Base-by-base conservation (phyloP, 495 filamentous ascomycete genomes). In the Podospora comata region DNA sequence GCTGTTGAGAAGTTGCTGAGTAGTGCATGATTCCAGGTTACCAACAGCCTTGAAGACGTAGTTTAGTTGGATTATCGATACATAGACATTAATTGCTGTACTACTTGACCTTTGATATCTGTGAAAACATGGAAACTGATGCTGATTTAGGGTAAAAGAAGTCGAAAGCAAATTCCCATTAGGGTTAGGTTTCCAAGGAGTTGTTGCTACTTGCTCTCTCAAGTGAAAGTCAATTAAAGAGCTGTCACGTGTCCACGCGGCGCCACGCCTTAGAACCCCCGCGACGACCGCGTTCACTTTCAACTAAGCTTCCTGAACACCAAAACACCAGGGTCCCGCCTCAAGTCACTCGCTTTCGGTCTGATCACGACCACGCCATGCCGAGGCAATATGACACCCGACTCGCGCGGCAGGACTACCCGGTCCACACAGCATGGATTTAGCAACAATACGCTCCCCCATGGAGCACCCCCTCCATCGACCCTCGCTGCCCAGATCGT, bases 1-100 rank as follows among this genome's bases (percentile, higher is more conserved):
- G 94, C 92, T 28, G 92, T 95, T 16, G 84, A 86, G 68, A 89
- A 88, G 76, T 79, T 96, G 64, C 78, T 97, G 76, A 83, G 79
- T 68, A 82, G 77, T 64, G 62, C 68, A n/a, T 71, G 39, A 69
- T 48, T 48, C 2, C 23, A 23, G 23, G 23, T 23, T 23, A 23
- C 39, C 7, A 13, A 11, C 9, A 48, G 39, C 39, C 7, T 48
- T 13, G 39, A 48, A 48, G 39, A 11, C 39, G 39, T 13, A 48
- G 39, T 48, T 48, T 48, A 48, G 39, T 48, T 48, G 39, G 39
- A 48, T 48, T 48, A 48, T 3, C 15, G 15, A 48, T 48, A 16
- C 39, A 48, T 16, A 48, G 7, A 48, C 39, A 48, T 48, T 48
- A 48, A 48, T 48, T 11, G 39, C 39, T 13, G 9, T 48, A 48